Evolutionary conservation across 1,284 basidiomycete species (phyloP).

Genomic region (Phenoliferia sp.): DNA sequence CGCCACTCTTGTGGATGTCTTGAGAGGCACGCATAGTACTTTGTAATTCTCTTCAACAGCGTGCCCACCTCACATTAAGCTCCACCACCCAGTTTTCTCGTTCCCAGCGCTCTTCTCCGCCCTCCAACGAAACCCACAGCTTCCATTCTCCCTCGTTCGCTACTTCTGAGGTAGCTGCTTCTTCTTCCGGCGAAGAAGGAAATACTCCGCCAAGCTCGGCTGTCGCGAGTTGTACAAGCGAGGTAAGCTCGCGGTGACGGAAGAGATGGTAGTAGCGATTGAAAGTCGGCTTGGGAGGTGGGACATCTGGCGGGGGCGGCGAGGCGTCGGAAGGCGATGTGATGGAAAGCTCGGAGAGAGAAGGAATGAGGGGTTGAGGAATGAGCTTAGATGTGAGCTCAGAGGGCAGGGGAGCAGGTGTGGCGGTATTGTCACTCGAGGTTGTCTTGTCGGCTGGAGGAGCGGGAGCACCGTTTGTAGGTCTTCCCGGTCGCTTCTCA

Average conservation of each 20-base stretch:
- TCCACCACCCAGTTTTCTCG: slow-evolving; percentile 32
- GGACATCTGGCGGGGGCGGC: neutral
- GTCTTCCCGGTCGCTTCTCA: too few species aligned
- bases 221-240: slow-evolving; percentile 61
- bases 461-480: too few species aligned
- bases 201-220: slow-evolving; percentile 51
- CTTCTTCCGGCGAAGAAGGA: neutral
- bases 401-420: neutral
- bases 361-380: neutral
- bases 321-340: neutral
- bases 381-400: neutral
- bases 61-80: slow-evolving; percentile 20
- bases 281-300: slow-evolving; percentile 49
- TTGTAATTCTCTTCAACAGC: too few species aligned
- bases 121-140: neutral
- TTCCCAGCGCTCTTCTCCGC: slow-evolving; percentile 28
- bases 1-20: too few species aligned
- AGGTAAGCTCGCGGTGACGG: slow-evolving; percentile 64
- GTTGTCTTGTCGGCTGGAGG: neutral
- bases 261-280: slow-evolving; percentile 95
- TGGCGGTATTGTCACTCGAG: neutral
- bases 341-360: neutral
- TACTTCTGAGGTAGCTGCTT: neutral
- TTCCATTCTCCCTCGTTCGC: neutral
- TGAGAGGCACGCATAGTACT: too few species aligned